Base-by-base conservation (phyloP, 805 yeast species). In the Metschnikowia continentalis region DNA sequence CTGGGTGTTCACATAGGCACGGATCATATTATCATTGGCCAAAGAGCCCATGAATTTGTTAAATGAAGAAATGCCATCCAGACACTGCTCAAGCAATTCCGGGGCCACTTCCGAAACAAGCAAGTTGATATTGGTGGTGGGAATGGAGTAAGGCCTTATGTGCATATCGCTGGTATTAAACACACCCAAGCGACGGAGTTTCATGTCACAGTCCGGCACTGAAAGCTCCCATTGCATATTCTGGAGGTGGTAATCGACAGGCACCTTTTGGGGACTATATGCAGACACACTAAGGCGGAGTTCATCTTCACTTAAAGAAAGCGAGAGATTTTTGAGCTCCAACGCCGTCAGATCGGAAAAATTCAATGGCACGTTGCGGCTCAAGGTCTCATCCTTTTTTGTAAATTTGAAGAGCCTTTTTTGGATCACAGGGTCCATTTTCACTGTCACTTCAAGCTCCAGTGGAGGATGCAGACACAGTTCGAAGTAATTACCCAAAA, bases 151-250 rank as follows among this genome's bases (percentile, higher is more conserved):
- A 0, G 67, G 69, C 11, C 30, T 26, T 10, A 65, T 43, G 1
- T 20, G 5, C n/a, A 66, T 35, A 2, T 53, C 46, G 2, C 47
- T 48, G 10, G 61, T 58, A 14, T 35, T 46, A 67, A 70, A 65
- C 1, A 50, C 37, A 0, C 74, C 74, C 3, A 70, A 46, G 13
- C 46, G 43, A 6, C 59, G 50, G 10, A 60, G 55, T 2, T 56
- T 39, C 3, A 42, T 44, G 6, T 59, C 39, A 55, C 75, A 70
- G 48, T 65, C 67, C 23, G 59, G 51, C 2, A 71, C 42, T 8
- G 60, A 55, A 1, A 70, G 35, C 38, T 64, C 61, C 72, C 71
- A 67, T 42, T 62, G 58, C 13, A 67, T 58, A 6, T 58, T 32
- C 6, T 52, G 61, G 7, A 70, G 41, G 3, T 52, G 41, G 11